Base-by-base conservation (phyloP, 1,284 basidiomycete genomes). In the Cutaneotrichosporon daszewskae region DNA sequence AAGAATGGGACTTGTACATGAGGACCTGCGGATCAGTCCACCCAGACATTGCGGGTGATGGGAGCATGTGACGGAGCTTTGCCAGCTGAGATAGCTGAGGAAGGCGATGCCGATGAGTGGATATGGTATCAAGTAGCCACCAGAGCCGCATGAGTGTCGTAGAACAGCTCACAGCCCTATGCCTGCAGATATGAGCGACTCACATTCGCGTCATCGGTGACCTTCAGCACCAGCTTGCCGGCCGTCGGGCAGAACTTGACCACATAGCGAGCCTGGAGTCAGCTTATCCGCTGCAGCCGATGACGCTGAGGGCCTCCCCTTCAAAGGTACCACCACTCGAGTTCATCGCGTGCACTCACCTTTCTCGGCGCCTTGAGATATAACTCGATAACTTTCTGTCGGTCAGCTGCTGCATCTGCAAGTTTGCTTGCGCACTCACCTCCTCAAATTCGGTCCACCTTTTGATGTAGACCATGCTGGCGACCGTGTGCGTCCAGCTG, bases 1-100 rank as follows among this genome's bases (percentile, higher is more conserved):
- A 87, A 1, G 88, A 92, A 58, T 84, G 82, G 1, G 91, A 92
- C 68, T 90, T 88, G 77, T 91, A 96, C 71, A 91, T n/a, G n/a
- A n/a, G n/a, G n/a, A n/a, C n/a, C n/a, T n/a, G n/a, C n/a, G n/a
- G n/a, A n/a, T n/a, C n/a, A n/a, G n/a, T n/a, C n/a, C n/a, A n/a
- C n/a, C n/a, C n/a, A n/a, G n/a, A n/a, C n/a, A n/a, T n/a, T n/a
- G n/a, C n/a, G n/a, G n/a, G n/a, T n/a, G n/a, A n/a, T n/a, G n/a
- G n/a, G n/a, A n/a, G n/a, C n/a, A n/a, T n/a, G n/a, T n/a, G n/a
- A n/a, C n/a, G n/a, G n/a, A n/a, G n/a, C n/a, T n/a, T n/a, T n/a
- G n/a, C n/a, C n/a, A n/a, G n/a, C n/a, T n/a, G n/a, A n/a, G n/a
- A n/a, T n/a, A n/a, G n/a, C n/a, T n/a, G n/a, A n/a, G n/a, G n/a